A percentile compares a stretch with the other conserved stretches of the same genome.
Conservation (phyloP, 2,329 filamentous ascomycete genomes). For the Rasamsonia emersonii region DNA sequence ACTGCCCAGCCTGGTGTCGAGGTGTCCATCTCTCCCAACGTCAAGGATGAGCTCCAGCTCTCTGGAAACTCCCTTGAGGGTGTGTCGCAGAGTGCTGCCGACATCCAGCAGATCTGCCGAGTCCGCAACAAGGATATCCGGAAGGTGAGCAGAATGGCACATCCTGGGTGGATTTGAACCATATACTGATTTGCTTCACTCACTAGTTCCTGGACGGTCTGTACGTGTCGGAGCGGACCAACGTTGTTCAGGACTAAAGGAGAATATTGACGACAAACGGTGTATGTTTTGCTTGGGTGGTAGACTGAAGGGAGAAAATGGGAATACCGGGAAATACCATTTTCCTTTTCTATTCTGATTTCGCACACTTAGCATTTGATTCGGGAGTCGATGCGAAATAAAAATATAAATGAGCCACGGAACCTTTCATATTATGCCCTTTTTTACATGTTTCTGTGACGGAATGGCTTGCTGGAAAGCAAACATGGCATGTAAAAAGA, state of each 20-base stretch:
- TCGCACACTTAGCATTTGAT: slow-evolving; percentile 28
- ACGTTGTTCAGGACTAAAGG: slow-evolving; percentile 62
- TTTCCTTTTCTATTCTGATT: slow-evolving; percentile 21
- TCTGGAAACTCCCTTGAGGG: slow-evolving; percentile 91
- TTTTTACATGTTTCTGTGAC: slow-evolving; percentile 15
- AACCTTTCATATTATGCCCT: slow-evolving; percentile 14
- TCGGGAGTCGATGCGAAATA: slow-evolving; percentile 33
- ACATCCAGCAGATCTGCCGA: slow-evolving; percentile 99
- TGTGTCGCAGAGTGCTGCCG: slow-evolving; percentile 95
- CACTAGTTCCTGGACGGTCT: slow-evolving; percentile 95
- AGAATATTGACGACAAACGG: slow-evolving; percentile 12
- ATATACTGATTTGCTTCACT: slow-evolving; percentile 10
- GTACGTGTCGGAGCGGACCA: slow-evolving; percentile 98
- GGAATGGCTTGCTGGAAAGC: slow-evolving; percentile 19
- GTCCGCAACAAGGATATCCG: slow-evolving; percentile 99
- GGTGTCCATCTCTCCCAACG: slow-evolving; percentile 77
- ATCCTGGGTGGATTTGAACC: slow-evolving; percentile 1
- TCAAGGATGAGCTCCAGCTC: slow-evolving; percentile 97
- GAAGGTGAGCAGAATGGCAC: slow-evolving; percentile 55
- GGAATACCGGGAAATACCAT: slow-evolving; percentile 9
- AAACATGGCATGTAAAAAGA: slow-evolving; percentile 22
- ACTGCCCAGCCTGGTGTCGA: slow-evolving; percentile 84
- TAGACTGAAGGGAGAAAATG: slow-evolving; percentile 26
- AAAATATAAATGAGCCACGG: slow-evolving; percentile 22
- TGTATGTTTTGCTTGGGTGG: slow-evolving; percentile 22